phyloP scores from a whole-genome alignment of 116 monocot genomes.

The Zostera marina region DNA sequence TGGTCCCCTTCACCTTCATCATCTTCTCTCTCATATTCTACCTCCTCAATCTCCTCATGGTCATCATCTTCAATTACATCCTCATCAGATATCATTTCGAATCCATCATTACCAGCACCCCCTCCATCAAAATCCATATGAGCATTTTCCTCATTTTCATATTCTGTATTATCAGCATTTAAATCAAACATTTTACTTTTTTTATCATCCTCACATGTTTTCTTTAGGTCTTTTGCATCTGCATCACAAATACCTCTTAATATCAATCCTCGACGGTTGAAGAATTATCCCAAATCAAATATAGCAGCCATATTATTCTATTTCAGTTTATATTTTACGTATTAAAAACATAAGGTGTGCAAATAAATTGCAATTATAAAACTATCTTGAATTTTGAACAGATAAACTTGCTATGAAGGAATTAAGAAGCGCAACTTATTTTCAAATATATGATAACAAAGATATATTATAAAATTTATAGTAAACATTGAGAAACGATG shows the following conservation, averaged over 20 bases:
- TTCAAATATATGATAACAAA: too few species aligned
- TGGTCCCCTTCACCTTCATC: conserved; percentile 36
- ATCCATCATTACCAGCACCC: conserved; percentile 14
- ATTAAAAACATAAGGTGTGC: too few species aligned
- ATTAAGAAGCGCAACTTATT: too few species aligned
- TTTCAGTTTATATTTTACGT: too few species aligned
- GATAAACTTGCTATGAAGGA: too few species aligned
- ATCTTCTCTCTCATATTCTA: conserved; percentile 40
- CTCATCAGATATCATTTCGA: conserved; percentile 7
- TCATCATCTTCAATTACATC: conserved; percentile 14
- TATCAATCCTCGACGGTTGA: too few species aligned
- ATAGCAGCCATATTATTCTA: too few species aligned
- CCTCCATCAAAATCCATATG: conserved; percentile 67
- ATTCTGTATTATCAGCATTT: conserved; percentile 72
- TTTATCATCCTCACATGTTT: conserved; percentile 45
- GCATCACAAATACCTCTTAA: conserved; percentile 7
- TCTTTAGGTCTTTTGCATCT: conserved; percentile 38
- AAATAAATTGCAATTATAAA: too few species aligned
- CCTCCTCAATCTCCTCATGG: conserved; percentile 23
- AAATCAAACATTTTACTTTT: conserved; percentile 62
- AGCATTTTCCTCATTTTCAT: conserved; percentile 69
- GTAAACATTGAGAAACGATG: too few species aligned
- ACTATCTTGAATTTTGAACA: too few species aligned
- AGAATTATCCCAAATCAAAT: too few species aligned
- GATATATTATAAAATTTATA: too few species aligned